A percentile compares a stretch with the other conserved stretches of the same genome.
phyloP scores from a whole-genome alignment of 2,329 filamentous ascomycete genomes.

The Arachnomyces sp. region DNA sequence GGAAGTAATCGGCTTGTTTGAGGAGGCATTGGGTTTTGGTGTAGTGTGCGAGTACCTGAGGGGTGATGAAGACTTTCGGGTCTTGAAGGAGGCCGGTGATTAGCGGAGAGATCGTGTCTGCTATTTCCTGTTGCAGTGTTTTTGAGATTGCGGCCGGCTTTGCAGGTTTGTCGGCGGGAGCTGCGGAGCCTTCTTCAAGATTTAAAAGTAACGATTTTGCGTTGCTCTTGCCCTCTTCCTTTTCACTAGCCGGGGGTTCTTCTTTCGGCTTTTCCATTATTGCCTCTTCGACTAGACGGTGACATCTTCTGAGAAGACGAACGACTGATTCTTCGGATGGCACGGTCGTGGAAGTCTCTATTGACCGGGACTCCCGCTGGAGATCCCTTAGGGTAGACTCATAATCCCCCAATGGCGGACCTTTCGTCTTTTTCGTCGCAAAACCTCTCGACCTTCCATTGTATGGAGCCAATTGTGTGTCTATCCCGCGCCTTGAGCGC shows the following conservation, averaged over 20 bases:
- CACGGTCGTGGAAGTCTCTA: constrained; percentile 24
- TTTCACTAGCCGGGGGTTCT: constrained; percentile 15
- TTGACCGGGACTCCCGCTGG: constrained; percentile 18
- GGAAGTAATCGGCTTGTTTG: constrained; percentile 64
- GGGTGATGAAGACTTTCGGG: constrained; percentile 71
- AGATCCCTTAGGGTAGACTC: constrained; percentile 25
- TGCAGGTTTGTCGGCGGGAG: constrained; percentile 10
- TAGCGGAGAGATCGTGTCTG: constrained; percentile 41
- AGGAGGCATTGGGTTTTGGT: constrained; percentile 67
- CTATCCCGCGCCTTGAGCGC: constrained; percentile 11
- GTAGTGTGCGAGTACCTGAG: constrained; percentile 63
- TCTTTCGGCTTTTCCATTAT: constrained; percentile 20
- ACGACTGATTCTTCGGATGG: constrained; percentile 28
- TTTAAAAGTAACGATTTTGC: constrained; percentile 1
- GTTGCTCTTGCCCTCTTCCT: constrained; percentile 7
- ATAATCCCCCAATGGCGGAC: constrained; percentile 7
- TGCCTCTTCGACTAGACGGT: constrained; percentile 24
- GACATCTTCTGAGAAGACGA: constrained; percentile 27
- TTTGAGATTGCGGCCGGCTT: constrained; percentile 17
- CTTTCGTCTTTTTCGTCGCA: constrained; percentile 13
- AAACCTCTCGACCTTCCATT: constrained; percentile 11
- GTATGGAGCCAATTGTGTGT: constrained; percentile 4
- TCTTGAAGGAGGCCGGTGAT: constrained; percentile 65
- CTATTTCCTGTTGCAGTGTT: constrained; percentile 27
- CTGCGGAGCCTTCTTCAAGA: constrained; percentile 21